These are phyloP conservation scores for Mimosa pudica DNA, from an alignment of 306 rosid species.

Conservation along the genomic window DNA sequence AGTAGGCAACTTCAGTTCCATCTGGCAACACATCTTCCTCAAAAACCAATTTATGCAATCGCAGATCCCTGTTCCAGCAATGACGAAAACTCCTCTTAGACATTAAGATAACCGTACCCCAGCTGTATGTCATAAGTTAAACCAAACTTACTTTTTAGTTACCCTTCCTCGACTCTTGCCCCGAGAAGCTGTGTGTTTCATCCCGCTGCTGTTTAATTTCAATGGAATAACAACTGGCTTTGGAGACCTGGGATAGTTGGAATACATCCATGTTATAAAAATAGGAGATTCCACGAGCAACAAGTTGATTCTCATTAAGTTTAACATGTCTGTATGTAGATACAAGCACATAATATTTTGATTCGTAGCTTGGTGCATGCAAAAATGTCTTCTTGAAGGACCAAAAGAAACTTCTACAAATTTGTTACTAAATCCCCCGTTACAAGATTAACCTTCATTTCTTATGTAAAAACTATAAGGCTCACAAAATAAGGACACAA, in stretches of 20 bases:
- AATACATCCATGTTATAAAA: not conserved
- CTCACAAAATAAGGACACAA: not conserved
- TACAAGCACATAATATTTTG: not conserved
- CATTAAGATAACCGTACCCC: not conserved
- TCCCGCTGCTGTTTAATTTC: slow-evolving; percentile 37
- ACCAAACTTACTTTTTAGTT: slow-evolving; percentile 71
- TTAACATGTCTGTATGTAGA: not conserved
- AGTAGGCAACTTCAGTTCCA: slow-evolving; percentile 86
- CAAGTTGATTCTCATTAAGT: not conserved
- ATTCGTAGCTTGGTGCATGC: slow-evolving; percentile 2
- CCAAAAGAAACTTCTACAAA: not conserved
- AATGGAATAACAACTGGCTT: slow-evolving; percentile 45
- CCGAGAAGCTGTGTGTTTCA: slow-evolving; percentile 55
- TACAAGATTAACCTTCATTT: not conserved
- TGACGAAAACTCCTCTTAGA: slow-evolving; percentile 16
- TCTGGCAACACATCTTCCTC: slow-evolving; percentile 75
- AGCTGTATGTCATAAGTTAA: slow-evolving; percentile 12
- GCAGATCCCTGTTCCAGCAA: slow-evolving; percentile 61
- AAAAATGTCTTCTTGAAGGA: not conserved
- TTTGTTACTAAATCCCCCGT: not conserved
- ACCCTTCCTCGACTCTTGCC: slow-evolving; percentile 79
- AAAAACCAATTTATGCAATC: slow-evolving; percentile 88
- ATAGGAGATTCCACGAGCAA: not conserved
- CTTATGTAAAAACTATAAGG: not conserved
- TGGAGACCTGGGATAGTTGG: slow-evolving; percentile 52